phyloP scores from a whole-genome alignment of 2,329 filamentous ascomycete species.

The Monosporascus sp. region DNA sequence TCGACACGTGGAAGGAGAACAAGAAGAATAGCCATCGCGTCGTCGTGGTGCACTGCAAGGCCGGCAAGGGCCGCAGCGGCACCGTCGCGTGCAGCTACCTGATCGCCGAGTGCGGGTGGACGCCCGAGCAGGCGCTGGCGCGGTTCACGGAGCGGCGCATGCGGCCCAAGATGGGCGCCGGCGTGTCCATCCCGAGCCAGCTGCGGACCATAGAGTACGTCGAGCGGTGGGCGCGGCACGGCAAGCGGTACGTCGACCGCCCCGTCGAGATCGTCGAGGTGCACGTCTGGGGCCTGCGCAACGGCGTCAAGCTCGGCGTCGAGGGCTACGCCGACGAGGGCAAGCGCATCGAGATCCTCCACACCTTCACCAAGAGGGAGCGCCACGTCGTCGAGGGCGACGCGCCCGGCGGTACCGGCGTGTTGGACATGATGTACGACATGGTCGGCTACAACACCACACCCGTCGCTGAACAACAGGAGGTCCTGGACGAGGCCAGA shows the following conservation, averaged over 20 bases:
- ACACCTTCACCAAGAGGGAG: conserved; percentile 73
- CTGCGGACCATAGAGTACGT: conserved; percentile 84
- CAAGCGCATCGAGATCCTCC: conserved; percentile 76
- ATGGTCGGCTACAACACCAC: conserved; percentile 39
- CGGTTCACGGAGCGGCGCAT: conserved; percentile 77
- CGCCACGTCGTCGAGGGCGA: conserved; percentile 61
- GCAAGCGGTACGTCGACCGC: conserved; percentile 77
- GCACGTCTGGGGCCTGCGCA: conserved; percentile 81
- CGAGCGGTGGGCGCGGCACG: conserved; percentile 71
- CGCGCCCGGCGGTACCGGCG: conserved; percentile 43
- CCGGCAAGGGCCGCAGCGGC: conserved; percentile 89
- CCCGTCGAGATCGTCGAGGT: conserved; percentile 82
- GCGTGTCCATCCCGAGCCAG: conserved; percentile 91
- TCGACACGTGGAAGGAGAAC: background rate
- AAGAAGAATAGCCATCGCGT: conserved; percentile 49
- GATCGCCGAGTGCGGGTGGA: conserved; percentile 74
- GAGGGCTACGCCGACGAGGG: conserved; percentile 88
- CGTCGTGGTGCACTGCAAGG: conserved; percentile 93
- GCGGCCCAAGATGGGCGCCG: conserved; percentile 81
- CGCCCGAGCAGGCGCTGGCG: conserved; percentile 45
- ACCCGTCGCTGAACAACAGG: conserved; percentile 25
- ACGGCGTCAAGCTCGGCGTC: conserved; percentile 82
- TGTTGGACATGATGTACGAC: conserved; percentile 50
- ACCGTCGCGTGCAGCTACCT: conserved; percentile 85
- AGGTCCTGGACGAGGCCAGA: conserved; percentile 33